Evolutionary conservation across 352 stramenopile genomes (phyloP), one percentile per base, ranked within the genome.

Genomic region (Globisporangium middletonii): DNA sequence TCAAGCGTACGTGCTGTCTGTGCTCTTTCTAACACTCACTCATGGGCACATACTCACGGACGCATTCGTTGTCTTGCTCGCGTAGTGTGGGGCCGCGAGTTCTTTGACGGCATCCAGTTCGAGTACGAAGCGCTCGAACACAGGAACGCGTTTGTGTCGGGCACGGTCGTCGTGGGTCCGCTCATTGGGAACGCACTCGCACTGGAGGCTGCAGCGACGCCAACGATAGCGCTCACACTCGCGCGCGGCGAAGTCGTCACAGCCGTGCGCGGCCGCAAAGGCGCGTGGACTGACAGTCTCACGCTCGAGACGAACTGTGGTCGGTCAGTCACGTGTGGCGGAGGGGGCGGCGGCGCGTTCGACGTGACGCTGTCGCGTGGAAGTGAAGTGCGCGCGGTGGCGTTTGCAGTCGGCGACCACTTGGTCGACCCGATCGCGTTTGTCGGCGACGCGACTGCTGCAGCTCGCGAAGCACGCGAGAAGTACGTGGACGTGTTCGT

Each of bases 221-320:
- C 82, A 0, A 77, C 74, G 19, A 43, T 63, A 0, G 65, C 58
- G 2, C 49, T 86, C n/a, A 53, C 62, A 2, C 49, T 94, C 26
- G 46, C 84, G 18, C 53, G 60, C 23, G 68, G 78, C 28, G 84
- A 94, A 53, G 62, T 76, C 23, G 60, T 94, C 35, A 64, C 59
- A 1, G 50, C 59, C 38, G 54, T 92, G 13, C 66, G 65, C 51
- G 84, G 84, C 15, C 73, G 78, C 2, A 90, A 88, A 35, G 84
- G 84, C 7, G 82, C 80, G 48, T 94, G 84, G 84, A 91, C 64
- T 3, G 84, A 94, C 49, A 69, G 57, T 19, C 52, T 94, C n/a
- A 59, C 57, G 1, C 37, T 94, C 12, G 56, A 70, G 28, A 94
- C 84, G 37, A 94, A 74, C 55, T 89, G 89, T 63, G 79, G 73